These are phyloP conservation scores for Penicillium odoratum DNA, from an alignment of 495 filamentous ascomycete genomes.

Conservation along the genomic window DNA sequence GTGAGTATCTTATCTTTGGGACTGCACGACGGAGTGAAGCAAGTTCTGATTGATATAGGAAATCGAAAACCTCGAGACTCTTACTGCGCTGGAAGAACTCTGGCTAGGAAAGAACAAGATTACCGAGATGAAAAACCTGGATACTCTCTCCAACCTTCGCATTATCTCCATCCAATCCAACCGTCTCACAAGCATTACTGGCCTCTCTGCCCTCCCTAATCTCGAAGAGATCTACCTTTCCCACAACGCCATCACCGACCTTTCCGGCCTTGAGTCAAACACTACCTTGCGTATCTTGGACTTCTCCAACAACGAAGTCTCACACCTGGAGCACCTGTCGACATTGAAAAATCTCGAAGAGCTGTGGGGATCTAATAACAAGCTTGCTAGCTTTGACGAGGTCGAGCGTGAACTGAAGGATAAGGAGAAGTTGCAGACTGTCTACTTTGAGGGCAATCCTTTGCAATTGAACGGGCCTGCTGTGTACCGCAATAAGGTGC, in stretches of 20 bases:
- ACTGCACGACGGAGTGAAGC: background rate
- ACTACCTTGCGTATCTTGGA: constrained; percentile 75
- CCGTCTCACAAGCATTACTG: constrained; percentile 77
- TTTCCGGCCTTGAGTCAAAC: constrained; percentile 73
- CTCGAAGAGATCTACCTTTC: constrained; percentile 97
- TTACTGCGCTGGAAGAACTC: constrained; percentile 76
- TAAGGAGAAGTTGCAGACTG: constrained; percentile 79
- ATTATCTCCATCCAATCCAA: constrained; percentile 98
- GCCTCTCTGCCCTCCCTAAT: constrained; percentile 67
- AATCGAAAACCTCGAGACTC: constrained; percentile 80
- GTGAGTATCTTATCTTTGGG: constrained; percentile 51
- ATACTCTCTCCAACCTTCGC: constrained; percentile 70
- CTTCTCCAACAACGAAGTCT: constrained; percentile 85
- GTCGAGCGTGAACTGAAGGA: constrained; percentile 76
- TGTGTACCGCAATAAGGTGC: constrained; percentile 90
- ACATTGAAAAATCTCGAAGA: constrained; percentile 76
- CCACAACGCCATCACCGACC: constrained; percentile 85
- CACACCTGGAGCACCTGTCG: constrained; percentile 68
- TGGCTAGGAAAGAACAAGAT: constrained; percentile 99
- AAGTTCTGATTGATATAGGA: constrained; percentile 46
- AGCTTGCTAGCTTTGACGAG: constrained; percentile 75
- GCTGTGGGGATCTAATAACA: constrained; percentile 91
- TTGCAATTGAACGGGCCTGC: constrained; percentile 72
- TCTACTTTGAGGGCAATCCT: constrained; percentile 97
- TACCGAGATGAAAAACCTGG: constrained; percentile 74